Base-by-base conservation (phyloP, 1,139 yeast species). In the Yamadazyma conglobata region DNA sequence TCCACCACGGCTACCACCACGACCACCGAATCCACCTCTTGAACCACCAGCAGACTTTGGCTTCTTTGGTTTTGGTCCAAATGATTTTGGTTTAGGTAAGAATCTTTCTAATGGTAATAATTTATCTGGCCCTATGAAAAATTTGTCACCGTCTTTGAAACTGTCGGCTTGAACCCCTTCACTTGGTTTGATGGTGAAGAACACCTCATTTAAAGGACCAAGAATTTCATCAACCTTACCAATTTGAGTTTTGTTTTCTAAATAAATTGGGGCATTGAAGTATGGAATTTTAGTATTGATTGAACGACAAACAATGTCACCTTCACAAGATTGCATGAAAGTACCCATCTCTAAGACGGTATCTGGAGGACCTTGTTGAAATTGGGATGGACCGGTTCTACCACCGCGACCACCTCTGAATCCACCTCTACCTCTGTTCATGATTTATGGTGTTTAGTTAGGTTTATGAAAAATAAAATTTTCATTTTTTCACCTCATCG, bases 181-280 rank as follows among this genome's bases (percentile, higher is more conserved):
- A 32, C 84, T 71, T 38, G 96, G 91, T 67, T 93, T 91, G 48
- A 93, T 79, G 30, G 98, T 93, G 76, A 93, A 93, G 58, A 75
- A 89, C 12, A 91, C 97, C 63, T 93, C 98, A 58, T 91, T 91
- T 57, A 93, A 68, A 33, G 98, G 97, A 32, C 99, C 99, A 50
- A 93, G 73, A 45, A 93, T 91, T 70, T 93, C 99, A 58, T 93
- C 99, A 37, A 93, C 95, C 64, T 93, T 93, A 50, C 99, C 99
- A 33, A 93, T 80, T 55, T 85, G 93, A 18, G 95, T 84, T 72
- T 82, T 83, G 73, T 91, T 91, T 60, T 91, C 97, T 48, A 91
- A 76, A 60, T 83, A 93, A 54, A 93, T 89, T 56, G 98, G 98
- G 17, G 99, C 99, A 65, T 93, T 93, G 76, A 93, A 93, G 62